Base-by-base conservation (phyloP, 768 basidiomycete species). In the Panaeolus cyanescens region DNA sequence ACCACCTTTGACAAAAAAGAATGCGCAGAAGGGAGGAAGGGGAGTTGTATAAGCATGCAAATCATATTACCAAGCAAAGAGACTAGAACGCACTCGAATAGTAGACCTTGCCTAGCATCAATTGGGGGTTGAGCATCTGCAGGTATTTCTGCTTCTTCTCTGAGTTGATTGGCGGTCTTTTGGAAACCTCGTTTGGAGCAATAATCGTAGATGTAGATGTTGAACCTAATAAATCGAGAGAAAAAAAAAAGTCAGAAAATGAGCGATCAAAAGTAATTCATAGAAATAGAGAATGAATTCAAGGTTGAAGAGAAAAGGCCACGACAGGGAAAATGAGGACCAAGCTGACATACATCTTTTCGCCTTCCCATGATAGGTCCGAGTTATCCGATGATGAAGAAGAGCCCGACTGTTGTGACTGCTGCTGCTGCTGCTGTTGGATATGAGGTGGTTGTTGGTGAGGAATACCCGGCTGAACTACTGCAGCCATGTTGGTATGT, bases 121-220 rank as follows among this genome's bases (percentile, higher is more conserved):
- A 93, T 93, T 62, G 92, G 92, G 0, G 92, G 92, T 1, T 77
- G 73, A 1, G 89, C 79, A 58, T 90, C 86, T 3, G 76, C 68
- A 0, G 85, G 74, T 31, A 92, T 83, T 0, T 88, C 86, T 0
- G 91, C 91, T 69, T 93, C 92, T 13, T 42, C 39, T 66, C 85
- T 74, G 42, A 93, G 83, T 68, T 91, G 85, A 32, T 73, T 77
- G 10, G 91, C 91, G 1, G 92, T 91, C 71, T 88, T 90, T 67
- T 73, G 77, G 66, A 86, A 93, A 58, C 91, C 91, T 56, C 91
- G 87, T 74, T 93, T 93, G 68, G 71, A 76, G 76, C 92, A 93
- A 69, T 93, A 93, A 77, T 93, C 92, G 70, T 89, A 83, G 66
- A 93, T 93, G 76, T 93, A 93, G 70, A 93, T 91, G 75, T 93